Evolutionary conservation across 1,139 yeast genomes (phyloP).

Genomic region (Chernovozyma aurita): DNA sequence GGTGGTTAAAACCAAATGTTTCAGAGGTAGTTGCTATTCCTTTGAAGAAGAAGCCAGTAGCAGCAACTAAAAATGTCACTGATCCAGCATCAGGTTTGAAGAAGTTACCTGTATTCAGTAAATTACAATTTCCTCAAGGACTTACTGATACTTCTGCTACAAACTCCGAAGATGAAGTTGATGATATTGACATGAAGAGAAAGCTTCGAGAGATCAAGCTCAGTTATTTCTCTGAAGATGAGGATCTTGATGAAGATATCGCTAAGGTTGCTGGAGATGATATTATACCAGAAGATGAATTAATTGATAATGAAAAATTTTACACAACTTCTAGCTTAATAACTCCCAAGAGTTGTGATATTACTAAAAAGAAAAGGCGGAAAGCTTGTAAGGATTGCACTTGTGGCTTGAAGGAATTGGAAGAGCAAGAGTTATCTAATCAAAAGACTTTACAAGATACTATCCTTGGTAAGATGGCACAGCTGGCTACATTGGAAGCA

Average conservation of each 20-base stretch:
- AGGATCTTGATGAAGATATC: conserved; percentile 36
- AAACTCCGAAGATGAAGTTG: conserved; percentile 30
- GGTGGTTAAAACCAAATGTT: neutral
- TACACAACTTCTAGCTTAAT: conserved; percentile 30
- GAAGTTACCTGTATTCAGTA: conserved; percentile 12
- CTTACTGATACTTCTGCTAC: conserved; percentile 42
- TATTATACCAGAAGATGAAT: conserved; percentile 40
- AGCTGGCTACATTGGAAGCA: conserved; percentile 51
- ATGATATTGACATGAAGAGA: conserved; percentile 34
- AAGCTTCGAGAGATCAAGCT: conserved; percentile 46
- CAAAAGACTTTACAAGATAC: conserved; percentile 46
- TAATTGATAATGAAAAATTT: conserved; percentile 22
- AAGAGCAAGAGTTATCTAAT: conserved; percentile 50
- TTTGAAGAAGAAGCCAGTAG: conserved; percentile 21
- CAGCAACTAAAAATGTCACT: conserved; percentile 1
- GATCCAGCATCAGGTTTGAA: conserved; percentile 2
- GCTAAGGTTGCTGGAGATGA: conserved; percentile 43
- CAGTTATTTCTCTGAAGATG: conserved; percentile 48
- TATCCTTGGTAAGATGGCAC: conserved; percentile 45
- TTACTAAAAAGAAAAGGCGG: conserved; percentile 56
- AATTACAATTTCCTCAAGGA: conserved; percentile 16
- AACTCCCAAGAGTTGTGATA: conserved; percentile 46
- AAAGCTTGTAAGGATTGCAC: conserved; percentile 97
- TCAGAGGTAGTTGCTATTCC: conserved; percentile 16
- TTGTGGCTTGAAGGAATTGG: conserved; percentile 87